These are phyloP conservation scores for Kuraishia ogatae DNA, from an alignment of 805 yeast species.

Conservation along the genomic window DNA sequence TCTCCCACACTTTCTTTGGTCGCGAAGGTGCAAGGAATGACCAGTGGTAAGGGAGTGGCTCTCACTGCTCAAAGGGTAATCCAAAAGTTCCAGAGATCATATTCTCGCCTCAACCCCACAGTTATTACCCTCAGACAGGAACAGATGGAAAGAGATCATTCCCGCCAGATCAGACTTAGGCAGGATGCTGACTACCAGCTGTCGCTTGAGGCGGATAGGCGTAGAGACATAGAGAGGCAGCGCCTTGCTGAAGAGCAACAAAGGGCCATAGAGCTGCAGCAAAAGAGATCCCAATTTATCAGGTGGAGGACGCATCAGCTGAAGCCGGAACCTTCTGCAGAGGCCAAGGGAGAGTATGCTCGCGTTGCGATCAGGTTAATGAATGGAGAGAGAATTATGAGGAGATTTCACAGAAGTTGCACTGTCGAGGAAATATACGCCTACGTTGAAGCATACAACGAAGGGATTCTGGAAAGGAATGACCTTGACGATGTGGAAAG, in stretches of 20 bases:
- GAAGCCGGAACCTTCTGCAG: constrained; percentile 10
- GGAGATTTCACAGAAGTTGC: constrained; percentile 36
- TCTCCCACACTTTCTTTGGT: constrained; percentile 54
- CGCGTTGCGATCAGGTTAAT: constrained; percentile 64
- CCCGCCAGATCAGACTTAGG: constrained; percentile 41
- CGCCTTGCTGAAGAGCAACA: constrained; percentile 10
- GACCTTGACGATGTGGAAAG: constrained; percentile 14
- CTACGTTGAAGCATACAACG: constrained; percentile 46
- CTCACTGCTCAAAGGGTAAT: constrained; percentile 24
- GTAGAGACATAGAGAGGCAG: constrained; percentile 34
- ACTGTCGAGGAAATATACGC: constrained; percentile 62
- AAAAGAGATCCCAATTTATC: constrained; percentile 31
- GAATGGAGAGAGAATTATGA: constrained; percentile 49
- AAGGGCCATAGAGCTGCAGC: constrained; percentile 3
- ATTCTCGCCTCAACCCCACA: constrained; percentile 50
- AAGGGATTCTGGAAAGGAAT: constrained; percentile 16
- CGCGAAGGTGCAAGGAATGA: constrained; percentile 54
- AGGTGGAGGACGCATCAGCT: constrained; percentile 32
- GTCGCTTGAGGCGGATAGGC: constrained; percentile 60
- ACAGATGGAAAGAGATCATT: constrained; percentile 37
- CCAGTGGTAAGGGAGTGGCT: constrained; percentile 16
- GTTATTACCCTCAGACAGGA: constrained; percentile 55
- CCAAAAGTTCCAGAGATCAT: constrained; percentile 25
- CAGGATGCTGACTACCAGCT: constrained; percentile 75
- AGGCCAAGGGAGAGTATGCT: constrained; percentile 27